A percentile compares a stretch with the other conserved stretches of the same genome.
Conservation (phyloP, 106 monocot genomes). For the Phalaenopsis aphrodite region DNA sequence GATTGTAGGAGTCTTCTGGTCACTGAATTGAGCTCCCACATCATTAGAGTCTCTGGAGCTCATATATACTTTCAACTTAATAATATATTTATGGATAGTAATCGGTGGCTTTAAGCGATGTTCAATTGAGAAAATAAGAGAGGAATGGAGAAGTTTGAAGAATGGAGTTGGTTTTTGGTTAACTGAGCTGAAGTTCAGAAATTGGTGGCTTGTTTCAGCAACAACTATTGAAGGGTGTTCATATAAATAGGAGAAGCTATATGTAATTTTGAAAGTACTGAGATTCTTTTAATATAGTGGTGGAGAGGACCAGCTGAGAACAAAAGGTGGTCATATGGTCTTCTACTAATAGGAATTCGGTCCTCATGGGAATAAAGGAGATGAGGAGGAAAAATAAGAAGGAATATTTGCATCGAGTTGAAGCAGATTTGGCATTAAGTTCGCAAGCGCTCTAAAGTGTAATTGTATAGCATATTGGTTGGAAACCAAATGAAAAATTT, state of each 20-base stretch:
- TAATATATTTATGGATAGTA: no score
- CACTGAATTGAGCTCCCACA: no score
- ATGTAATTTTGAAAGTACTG: neutral
- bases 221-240: neutral
- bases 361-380: neutral
- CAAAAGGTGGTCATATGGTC: conserved; percentile 11
- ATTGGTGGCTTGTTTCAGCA: neutral
- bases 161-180: no score
- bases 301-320: conserved; percentile 25
- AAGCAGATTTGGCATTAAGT: neutral
- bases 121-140: no score
- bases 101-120: no score
- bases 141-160: no score
- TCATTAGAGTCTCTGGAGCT: no score
- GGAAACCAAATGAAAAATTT: no score
- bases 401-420: neutral
- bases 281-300: conserved; percentile 19
- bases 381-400: no score
- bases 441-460: no score
- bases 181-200: neutral
- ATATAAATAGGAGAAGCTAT: conserved; percentile 27
- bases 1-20: neutral
- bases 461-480: no score
- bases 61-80: no score
- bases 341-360: conserved; percentile 18